These are phyloP conservation scores for Epichloe glyceriae DNA, from an alignment of 2,329 filamentous ascomycete species.

Conservation along the genomic window DNA sequence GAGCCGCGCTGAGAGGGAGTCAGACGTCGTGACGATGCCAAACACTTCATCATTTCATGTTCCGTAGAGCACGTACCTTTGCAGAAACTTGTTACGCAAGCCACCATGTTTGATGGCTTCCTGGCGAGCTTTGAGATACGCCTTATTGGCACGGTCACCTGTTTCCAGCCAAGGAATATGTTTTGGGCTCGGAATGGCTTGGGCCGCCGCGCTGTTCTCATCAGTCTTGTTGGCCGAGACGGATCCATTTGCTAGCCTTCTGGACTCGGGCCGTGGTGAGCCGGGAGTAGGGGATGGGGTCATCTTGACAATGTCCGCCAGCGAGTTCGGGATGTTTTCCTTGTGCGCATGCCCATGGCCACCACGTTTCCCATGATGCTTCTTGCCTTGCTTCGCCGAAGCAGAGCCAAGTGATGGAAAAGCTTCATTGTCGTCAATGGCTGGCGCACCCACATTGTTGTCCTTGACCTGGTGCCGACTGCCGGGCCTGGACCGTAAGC, in stretches of 20 bases:
- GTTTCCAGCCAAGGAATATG: constrained; percentile 96
- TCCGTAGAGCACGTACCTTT: constrained; percentile 47
- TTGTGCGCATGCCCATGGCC: constrained; percentile 62
- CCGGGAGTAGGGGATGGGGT: constrained; percentile 67
- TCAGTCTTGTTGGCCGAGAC: constrained; percentile 27
- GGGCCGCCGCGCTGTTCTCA: constrained; percentile 69
- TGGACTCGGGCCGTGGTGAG: constrained; percentile 44
- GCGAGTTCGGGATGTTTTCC: constrained; percentile 59
- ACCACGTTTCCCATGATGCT: constrained; percentile 84
- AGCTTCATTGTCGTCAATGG: constrained; percentile 87
- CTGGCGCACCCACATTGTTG: constrained; percentile 53
- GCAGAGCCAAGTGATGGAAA: constrained; percentile 81
- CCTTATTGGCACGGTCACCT: constrained; percentile 77
- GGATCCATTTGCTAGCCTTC: constrained; percentile 14
- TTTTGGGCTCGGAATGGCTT: constrained; percentile 75
- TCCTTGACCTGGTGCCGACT: constrained; percentile 59
- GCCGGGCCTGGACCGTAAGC: constrained; percentile 67
- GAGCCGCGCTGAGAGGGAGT: constrained; percentile 55
- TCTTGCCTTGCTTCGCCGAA: constrained; percentile 65
- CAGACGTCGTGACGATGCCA: constrained; percentile 4
- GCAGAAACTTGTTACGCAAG: constrained; percentile 89
- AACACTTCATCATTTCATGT: background rate
- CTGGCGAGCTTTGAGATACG: constrained; percentile 86
- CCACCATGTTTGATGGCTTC: constrained; percentile 97
- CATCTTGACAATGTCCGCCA: constrained; percentile 94